Conservation (phyloP, 1,284 basidiomycete species). For the Rhodotorula sp. region DNA sequence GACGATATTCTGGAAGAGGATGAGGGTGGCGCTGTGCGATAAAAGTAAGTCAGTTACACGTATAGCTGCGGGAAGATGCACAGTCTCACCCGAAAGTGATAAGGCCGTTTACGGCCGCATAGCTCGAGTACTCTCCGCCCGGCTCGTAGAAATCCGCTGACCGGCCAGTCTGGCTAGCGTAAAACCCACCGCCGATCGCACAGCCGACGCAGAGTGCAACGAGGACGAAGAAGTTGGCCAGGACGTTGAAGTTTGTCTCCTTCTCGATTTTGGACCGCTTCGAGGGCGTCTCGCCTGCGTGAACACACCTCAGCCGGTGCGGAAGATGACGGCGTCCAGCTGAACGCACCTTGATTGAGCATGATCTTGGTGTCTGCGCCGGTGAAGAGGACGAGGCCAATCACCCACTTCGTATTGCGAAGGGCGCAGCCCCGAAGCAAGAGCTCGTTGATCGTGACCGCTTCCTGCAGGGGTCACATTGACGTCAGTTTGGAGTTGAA, state of each 20-base stretch:
- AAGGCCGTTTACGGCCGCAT: slow-evolving; percentile 70
- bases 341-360: slow-evolving; percentile 61
- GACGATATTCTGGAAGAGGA: slow-evolving; percentile 97
- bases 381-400: slow-evolving; percentile 90
- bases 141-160: slow-evolving; percentile 73
- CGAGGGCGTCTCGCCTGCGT: slow-evolving; percentile 54
- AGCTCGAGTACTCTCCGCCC: slow-evolving; percentile 63
- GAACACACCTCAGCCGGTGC: background rate
- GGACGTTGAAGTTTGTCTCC: slow-evolving; percentile 98
- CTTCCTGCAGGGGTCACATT: slow-evolving; percentile 33
- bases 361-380: slow-evolving; percentile 97
- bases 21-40: slow-evolving; percentile 59
- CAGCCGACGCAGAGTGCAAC: slow-evolving; percentile 69
- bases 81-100: slow-evolving; percentile 81
- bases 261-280: slow-evolving; percentile 95
- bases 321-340: too few species aligned
- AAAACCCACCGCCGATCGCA: slow-evolving; percentile 71
- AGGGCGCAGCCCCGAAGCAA: slow-evolving; percentile 86
- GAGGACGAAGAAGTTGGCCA: slow-evolving; percentile 86
- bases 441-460: slow-evolving; percentile 84
- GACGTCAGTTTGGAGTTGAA: too few species aligned
- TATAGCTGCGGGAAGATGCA: slow-evolving; percentile 55
- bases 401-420: slow-evolving; percentile 92
- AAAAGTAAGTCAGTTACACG: background rate
- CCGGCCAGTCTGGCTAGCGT: slow-evolving; percentile 63